Base-by-base conservation (phyloP, 2,329 filamentous ascomycete genomes). In the Keithomyces neogunnii region DNA sequence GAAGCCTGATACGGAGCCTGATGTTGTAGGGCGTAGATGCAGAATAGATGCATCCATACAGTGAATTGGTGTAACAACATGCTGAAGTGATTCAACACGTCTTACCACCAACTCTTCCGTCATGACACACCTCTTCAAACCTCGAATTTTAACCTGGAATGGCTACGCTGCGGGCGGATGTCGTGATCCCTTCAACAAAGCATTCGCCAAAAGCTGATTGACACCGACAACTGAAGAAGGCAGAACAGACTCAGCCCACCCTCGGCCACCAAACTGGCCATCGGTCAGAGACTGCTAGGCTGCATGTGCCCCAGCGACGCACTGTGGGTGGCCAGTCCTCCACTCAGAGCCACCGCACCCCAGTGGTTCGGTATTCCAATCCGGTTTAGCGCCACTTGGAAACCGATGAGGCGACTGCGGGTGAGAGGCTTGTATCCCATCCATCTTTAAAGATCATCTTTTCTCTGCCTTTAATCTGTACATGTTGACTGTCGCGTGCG, bases 361-460 rank as follows among this genome's bases (percentile, higher is more conserved):
- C 43, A 30, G 45, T 49, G 42, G 26, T 49, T 53, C 51, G 53
- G 53, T 55, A 38, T 51, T 51, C 51, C 29, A 31, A 48, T 53
- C 32, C 29, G 53, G 53, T 4, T 38, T 53, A 55, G 53, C 51
- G 52, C 44, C n/a, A 19, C 5, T 39, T 5, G 19, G 5, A 44
- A 47, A 36, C 19, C 47, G 9, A 29, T 43, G 44, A 52, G 51
- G 43, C 51, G 43, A 30, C 40, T 29, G 40, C 40, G 38, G n/a
- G 38, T 40, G 13, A 26, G 26, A 40, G 38, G 5, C 33, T 35
- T 6, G 33, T 35, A 10, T 35, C 33, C 6, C 33, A 35, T 6
- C 10, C 33, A 35, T 44, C 40, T 11, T 30, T 30, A 44, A 44
- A 44, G 40, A 3, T 28, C 26, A 10, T 44, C 8, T 30, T 44